Evolutionary conservation across 805 yeast genomes (phyloP).

Genomic region (Pichia deserticola): DNA sequence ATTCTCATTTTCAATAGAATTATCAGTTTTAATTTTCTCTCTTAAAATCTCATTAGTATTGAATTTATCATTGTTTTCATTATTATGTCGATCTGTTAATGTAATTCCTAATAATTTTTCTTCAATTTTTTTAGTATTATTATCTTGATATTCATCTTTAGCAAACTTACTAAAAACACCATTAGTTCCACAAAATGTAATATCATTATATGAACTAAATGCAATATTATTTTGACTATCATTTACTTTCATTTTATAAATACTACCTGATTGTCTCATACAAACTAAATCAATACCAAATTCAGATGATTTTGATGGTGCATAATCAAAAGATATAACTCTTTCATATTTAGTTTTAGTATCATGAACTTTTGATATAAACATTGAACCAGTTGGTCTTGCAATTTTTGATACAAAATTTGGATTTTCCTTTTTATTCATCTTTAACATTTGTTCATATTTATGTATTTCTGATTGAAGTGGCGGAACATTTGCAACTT

Average conservation of each 20-base stretch:
- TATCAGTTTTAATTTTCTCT: no score
- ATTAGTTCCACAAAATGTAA: slow-evolving; percentile 50
- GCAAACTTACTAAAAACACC: slow-evolving; percentile 44
- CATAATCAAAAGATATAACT: slow-evolving; percentile 80
- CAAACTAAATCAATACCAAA: slow-evolving; percentile 66
- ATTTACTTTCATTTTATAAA: slow-evolving; percentile 67
- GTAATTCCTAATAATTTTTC: slow-evolving; percentile 3
- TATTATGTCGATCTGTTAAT: background rate
- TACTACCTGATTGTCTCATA: slow-evolving; percentile 85
- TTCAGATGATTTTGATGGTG: slow-evolving; percentile 42
- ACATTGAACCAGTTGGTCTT: slow-evolving; percentile 45
- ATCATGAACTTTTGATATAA: slow-evolving; percentile 72
- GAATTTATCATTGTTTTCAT: background rate
- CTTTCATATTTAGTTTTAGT: slow-evolving; percentile 69
- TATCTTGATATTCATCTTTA: slow-evolving; percentile 18
- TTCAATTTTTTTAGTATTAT: background rate
- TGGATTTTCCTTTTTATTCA: slow-evolving; percentile 16
- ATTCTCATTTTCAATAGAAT: background rate
- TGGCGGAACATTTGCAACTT: slow-evolving; percentile 51
- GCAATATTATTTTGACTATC: slow-evolving; percentile 57
- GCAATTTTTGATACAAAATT: slow-evolving; percentile 7
- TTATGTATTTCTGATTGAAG: slow-evolving; percentile 18
- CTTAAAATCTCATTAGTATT: background rate
- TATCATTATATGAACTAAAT: slow-evolving; percentile 64
- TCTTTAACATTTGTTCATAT: slow-evolving; percentile 16